These are phyloP conservation scores for Phialophora macrospora DNA, from an alignment of 2,329 filamentous ascomycete genomes.

Conservation along the genomic window DNA sequence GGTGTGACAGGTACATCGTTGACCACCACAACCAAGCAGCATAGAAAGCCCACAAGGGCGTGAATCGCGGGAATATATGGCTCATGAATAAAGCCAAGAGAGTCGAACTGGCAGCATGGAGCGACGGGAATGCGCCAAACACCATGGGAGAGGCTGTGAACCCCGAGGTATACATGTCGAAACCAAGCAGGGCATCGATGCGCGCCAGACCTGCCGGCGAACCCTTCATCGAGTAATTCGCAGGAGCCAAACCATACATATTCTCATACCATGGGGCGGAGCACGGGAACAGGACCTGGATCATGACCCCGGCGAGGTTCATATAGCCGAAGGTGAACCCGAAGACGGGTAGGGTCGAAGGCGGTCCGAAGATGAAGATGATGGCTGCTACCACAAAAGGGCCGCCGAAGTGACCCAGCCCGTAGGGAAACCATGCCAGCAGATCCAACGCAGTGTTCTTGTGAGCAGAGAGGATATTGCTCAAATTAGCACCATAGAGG, in stretches of 20 bases:
- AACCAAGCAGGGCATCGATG: slow-evolving; percentile 85
- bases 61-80: slow-evolving; percentile 83
- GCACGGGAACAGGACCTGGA: slow-evolving; percentile 89
- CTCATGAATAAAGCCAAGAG: slow-evolving; percentile 92
- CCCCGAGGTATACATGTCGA: slow-evolving; percentile 90
- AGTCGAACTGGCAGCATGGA: slow-evolving; percentile 88
- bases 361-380: slow-evolving; percentile 87
- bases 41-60: slow-evolving; percentile 79
- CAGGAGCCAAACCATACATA: slow-evolving; percentile 84
- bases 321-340: slow-evolving; percentile 90
- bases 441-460: slow-evolving; percentile 82
- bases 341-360: slow-evolving; percentile 82
- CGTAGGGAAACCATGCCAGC: slow-evolving; percentile 91
- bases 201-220: slow-evolving; percentile 87
- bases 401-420: slow-evolving; percentile 84
- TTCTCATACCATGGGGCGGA: slow-evolving; percentile 98
- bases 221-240: slow-evolving; percentile 88
- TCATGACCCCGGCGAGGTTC: slow-evolving; percentile 83
- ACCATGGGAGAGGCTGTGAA: slow-evolving; percentile 90
- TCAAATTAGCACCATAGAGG: slow-evolving; percentile 91
- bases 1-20: slow-evolving; percentile 96
- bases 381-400: slow-evolving; percentile 77
- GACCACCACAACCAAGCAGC: slow-evolving; percentile 97
- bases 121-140: slow-evolving; percentile 91
- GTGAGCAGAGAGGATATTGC: slow-evolving; percentile 91